Evolutionary conservation across 2,329 filamentous ascomycete species (phyloP), one percentile per base, ranked within the genome.

Genomic region (Alternaria gansuensis): DNA sequence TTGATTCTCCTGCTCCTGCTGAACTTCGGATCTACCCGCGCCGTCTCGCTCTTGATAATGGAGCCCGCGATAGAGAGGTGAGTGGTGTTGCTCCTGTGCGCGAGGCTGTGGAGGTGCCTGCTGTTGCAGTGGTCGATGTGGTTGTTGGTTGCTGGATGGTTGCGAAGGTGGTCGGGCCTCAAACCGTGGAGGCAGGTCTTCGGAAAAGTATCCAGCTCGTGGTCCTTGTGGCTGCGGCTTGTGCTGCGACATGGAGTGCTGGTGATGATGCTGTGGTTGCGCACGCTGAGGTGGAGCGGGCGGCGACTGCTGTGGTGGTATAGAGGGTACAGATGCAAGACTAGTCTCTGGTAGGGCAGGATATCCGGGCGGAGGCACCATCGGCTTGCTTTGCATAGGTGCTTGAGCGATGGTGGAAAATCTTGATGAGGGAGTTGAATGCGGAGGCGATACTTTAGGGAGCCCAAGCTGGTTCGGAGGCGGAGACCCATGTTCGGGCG

Each of bases 401-500:
- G 74, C 70, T 60, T 77, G 75, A 37, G 73, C 71, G 41, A 77
- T 69, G 13, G 68, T 67, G 7, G 73, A 65, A 44, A 76, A 77
- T 21, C 71, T 68, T 5, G 69, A 57, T 17, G 69, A 55, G n/a
- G 69, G 37, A 39, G 62, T 50, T 31, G 63, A 55, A 40, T 68
- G 67, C 24, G 75, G 75, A 55, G 80, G 78, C 6, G 80, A 80
- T 10, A 71, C 68, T 58, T 79, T 78, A 29, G 79, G 75, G 11
- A 75, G 54, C 23, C 68, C 56, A 46, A 69, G 55, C 11, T 69
- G 46, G 34, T 65, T 68, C 13, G 63, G 57, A 36, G 70, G 64
- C 5, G 73, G 67, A 26, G 77, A 73, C 39, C 79, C 79, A 24
- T 79, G 75, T 37, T 82, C 82, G n/a, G 75, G 80, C 5, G 75